phyloP scores from a whole-genome alignment of 2,329 filamentous ascomycete species.

The Fusarium torreyae region DNA sequence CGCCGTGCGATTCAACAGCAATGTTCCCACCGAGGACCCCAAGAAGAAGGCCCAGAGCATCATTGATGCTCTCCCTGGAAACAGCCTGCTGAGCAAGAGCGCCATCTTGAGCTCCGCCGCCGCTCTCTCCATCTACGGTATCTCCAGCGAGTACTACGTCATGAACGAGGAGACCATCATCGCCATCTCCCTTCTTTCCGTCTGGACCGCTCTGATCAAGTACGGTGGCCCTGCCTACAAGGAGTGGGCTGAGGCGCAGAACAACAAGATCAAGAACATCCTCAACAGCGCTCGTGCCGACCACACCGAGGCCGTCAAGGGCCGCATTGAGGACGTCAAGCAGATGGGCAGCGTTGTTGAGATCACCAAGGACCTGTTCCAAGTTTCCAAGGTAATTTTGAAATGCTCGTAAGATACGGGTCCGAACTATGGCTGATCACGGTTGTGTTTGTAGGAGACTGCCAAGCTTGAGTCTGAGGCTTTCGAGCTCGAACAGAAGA shows the following conservation, averaged over 20 bases:
- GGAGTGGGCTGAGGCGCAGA: conserved; percentile 91
- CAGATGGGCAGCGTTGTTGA: conserved; percentile 96
- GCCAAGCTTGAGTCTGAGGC: conserved; percentile 95
- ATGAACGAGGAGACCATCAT: conserved; percentile 99
- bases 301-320: conserved; percentile 96
- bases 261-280: conserved; percentile 93
- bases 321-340: conserved; percentile 93
- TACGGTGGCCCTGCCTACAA: conserved; percentile 93
- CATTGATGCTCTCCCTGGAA: conserved; percentile 93
- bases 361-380: conserved; percentile 96
- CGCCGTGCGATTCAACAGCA: conserved; percentile 79
- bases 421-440: conserved; percentile 41
- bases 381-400: conserved; percentile 90
- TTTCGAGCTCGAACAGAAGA: conserved; percentile 97
- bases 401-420: conserved; percentile 24
- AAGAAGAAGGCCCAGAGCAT: conserved; percentile 98
- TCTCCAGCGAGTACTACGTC: conserved; percentile 99
- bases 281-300: conserved; percentile 94
- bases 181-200: conserved; percentile 90
- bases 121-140: conserved; percentile 91
- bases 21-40: conserved; percentile 87
- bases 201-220: conserved; percentile 94
- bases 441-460: conserved; percentile 79
- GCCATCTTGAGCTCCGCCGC: conserved; percentile 95
- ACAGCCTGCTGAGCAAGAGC: conserved; percentile 93